Evolutionary conservation across 768 basidiomycete species (phyloP), one percentile per base, ranked within the genome.

Genomic region (Psilocybe subaeruginosa): DNA sequence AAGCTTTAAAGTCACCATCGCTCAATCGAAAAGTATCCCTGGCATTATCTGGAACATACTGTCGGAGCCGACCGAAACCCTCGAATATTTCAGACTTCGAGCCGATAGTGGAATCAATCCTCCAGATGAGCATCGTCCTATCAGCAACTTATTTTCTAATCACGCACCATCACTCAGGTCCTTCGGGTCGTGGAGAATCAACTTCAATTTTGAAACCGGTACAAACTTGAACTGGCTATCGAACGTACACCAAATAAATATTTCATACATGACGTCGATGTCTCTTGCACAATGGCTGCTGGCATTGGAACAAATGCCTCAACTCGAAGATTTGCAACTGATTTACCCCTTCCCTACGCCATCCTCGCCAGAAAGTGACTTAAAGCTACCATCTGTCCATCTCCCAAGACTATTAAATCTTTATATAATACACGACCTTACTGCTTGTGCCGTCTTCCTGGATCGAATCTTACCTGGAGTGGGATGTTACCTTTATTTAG

Each of bases 201-300:
- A 35, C 27, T 9, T 33, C 33, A 4, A 55, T 27, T 43, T 43
- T 55, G 39, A 31, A 5, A 1, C 54, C 16, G 8, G n/a, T 35
- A 3, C 23, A 16, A 17, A 27, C 41, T 9, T 11, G 7, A 5
- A n/a, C 5, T 52, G 51, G 51, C 11, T 48, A 11, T 46, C 43
- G 12, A 14, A 35, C 31, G 35, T 57, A 16, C 30, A 45, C 29
- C 43, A 33, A 12, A 17, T 57, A 9, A 33, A 57, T 19, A 33
- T 57, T 30, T 48, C 56, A 5, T 48, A 57, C 31, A 47, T 47
- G 23, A 29, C 30, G 4, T 57, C 56, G 3, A 57, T 57, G 56
- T 57, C 56, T 14, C 8, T 48, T 30, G 11, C 14, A 1, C 27
- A 57, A 17, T 48, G 43, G 46, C 33, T 57, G 8, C 6, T 19